Base-by-base conservation (phyloP, 192 early-diverging fungal species). In the Rhizoclosmatium globosum region DNA sequence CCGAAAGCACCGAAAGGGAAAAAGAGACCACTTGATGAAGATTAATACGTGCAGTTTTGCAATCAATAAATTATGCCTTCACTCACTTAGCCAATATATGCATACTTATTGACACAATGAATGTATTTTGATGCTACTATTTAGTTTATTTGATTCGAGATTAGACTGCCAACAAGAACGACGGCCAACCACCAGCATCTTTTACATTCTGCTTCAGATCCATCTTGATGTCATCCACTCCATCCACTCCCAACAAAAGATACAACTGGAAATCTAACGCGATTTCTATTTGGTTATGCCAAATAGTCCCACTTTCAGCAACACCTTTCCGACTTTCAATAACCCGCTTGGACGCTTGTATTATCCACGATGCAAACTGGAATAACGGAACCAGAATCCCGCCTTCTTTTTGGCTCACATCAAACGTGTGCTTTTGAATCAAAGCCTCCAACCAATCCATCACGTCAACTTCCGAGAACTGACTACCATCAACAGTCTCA, bases 211-310 rank as follows among this genome's bases (percentile, higher is more conserved):
- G 15, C 66, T 46, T 46, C 9, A 71, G 4, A 23, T 0, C 46
- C 38, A 53, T 17, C 17, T 48, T 6, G n/a, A 39, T 2, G 2
- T 3, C 47, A 19, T 56, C 53, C n/a, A n/a, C 45, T 7, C 50
- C 69, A 53, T 71, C 9, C 31, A 19, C 50, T 15, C 74, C 74
- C 38, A 59, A 46, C 64, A 76, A 53, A 3, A 76, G 39, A 56
- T 66, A 76, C 47, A 76, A 43, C 48, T 76, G 74, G 64, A 76
- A 67, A 53, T 64, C 64, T 9, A 64, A 42, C 13, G 74, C 74
- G 2, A 43, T 45, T 42, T 76, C 74, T 2, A 66, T 67, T 47
- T 76, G 74, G 19, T 66, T 56, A 31, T 47, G n/a, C 74, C 74
- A 76, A 23, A 39, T 59, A 11, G 39, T 47, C 53, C 1, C 69